Evolutionary conservation across 1,284 basidiomycete species (phyloP), one percentile per base, ranked within the genome.

Genomic region (Trametes pubescens): DNA sequence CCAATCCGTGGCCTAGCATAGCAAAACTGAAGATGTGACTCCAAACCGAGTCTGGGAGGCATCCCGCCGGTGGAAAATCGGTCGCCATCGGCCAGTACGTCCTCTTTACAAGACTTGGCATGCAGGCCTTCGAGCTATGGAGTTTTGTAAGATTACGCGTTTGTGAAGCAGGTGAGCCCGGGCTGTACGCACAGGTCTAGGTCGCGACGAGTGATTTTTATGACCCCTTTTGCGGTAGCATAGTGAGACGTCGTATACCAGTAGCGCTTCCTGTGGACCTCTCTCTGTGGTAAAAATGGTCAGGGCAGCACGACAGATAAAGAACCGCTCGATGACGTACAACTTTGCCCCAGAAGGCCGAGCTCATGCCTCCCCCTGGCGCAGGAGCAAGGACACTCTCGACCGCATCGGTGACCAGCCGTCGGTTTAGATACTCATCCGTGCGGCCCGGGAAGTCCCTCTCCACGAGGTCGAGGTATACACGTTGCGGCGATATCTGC

Each of bases 21-120:
- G 29, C 40, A 24, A 43, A 56, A 26, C 54, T 56, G 54, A 56
- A 26, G 16, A 56, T 56, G 43, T 21, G 54, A 18, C 29, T 21
- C 54, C 54, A 56, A 10, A 56, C 43, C 29, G 54, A 34, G 26
- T 46, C 54, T 14, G 54, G 29, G 2, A 56, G 43, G 26, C 29
- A 18, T 10, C n/a, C 26, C 3, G 54, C 54, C 13, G 43, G 29
- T 16, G 26, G 13, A n/a, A 16, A n/a, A n/a, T 18, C 14, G 29
- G 8, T 51, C 24, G 10, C 13, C 48, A 8, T 32, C 37, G 22
- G 46, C 44, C 32, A 37, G 14, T 38, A 10, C 11, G 2, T 13
- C 10, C 10, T 13, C 11, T 16, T 13, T 38, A 4, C 10, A 10
- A 16, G 14, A 16, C 37, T 38, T 29, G 14, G 47, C 4, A 57